A percentile compares a stretch with the other conserved stretches of the same genome.
These are phyloP conservation scores for Trichoderma sp. DNA, from an alignment of 2,329 filamentous ascomycete genomes.

Conservation along the genomic window DNA sequence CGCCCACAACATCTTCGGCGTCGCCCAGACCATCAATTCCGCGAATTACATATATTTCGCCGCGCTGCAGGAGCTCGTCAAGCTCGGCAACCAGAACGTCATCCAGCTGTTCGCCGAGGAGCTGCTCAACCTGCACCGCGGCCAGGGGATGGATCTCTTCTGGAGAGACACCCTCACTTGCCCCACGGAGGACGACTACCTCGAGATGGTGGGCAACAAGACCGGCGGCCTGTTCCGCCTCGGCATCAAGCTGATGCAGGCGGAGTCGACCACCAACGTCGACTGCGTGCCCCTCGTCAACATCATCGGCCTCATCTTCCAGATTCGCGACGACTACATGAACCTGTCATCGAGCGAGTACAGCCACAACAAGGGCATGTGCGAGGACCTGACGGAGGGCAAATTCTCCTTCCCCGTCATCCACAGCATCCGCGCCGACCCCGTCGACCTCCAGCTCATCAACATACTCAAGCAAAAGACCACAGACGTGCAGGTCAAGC, in stretches of 20 bases:
- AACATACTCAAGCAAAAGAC: conserved; percentile 94
- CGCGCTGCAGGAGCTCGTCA: conserved; percentile 73
- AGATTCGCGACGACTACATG: conserved; percentile 91
- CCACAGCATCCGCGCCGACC: conserved; percentile 81
- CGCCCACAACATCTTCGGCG: conserved; percentile 81
- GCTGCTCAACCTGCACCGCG: conserved; percentile 79
- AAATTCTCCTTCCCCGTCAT: conserved; percentile 98
- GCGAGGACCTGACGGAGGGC: conserved; percentile 93
- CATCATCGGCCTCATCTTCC: conserved; percentile 81
- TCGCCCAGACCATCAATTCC: conserved; percentile 85
- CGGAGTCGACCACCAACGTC: conserved; percentile 57
- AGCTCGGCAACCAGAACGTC: conserved; percentile 66
- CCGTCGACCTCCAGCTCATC: conserved; percentile 74
- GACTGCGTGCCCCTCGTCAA: conserved; percentile 86
- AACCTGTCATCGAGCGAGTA: conserved; percentile 79
- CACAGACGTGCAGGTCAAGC: conserved; percentile 81
- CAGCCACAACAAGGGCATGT: conserved; percentile 86
- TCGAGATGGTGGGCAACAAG: conserved; percentile 94
- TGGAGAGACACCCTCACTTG: conserved; percentile 85
- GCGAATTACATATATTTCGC: conserved; percentile 89
- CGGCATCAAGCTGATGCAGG: conserved; percentile 86
- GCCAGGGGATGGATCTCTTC: conserved; percentile 89
- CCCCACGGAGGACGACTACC: conserved; percentile 83
- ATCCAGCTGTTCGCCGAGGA: conserved; percentile 78
- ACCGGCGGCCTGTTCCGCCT: conserved; percentile 84